Percentiles rank a stretch among this genome's conserved stretches.
Evolutionary conservation across 2,329 filamentous ascomycete species (phyloP).

Genomic region (Fusarium pseudograminearum): DNA sequence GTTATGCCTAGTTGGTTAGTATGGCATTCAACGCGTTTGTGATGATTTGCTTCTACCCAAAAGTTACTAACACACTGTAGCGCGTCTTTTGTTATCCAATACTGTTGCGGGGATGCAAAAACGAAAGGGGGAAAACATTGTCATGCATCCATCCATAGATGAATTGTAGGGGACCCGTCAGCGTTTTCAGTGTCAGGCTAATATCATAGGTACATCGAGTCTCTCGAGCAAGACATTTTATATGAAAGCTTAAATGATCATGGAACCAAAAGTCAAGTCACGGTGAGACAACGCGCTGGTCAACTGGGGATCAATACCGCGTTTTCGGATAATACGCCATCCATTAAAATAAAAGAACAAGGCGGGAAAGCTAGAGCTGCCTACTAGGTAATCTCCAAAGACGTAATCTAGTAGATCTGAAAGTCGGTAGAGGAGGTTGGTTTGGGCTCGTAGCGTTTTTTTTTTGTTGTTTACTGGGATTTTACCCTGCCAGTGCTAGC

Average conservation of each 20-base stretch:
- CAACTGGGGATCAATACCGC: conserved; percentile 11
- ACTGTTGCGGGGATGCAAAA: conserved; percentile 39
- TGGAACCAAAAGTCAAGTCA: conserved; percentile 18
- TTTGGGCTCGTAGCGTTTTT: not conserved
- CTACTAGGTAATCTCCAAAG: conserved; percentile 12
- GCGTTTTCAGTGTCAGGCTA: conserved; percentile 31
- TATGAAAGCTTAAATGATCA: conserved; percentile 28
- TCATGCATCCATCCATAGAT: conserved; percentile 5
- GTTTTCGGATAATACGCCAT: conserved; percentile 15
- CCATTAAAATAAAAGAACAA: conserved; percentile 25
- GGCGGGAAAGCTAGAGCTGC: conserved; percentile 24
- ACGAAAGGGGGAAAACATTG: conserved; percentile 29
- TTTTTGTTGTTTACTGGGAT: conserved; percentile 26
- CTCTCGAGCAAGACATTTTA: conserved; percentile 20
- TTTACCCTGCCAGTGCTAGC: conserved; percentile 27
- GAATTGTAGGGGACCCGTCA: conserved; percentile 29
- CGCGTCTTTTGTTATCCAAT: conserved; percentile 38
- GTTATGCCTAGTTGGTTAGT: conserved; percentile 16
- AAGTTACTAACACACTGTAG: conserved; percentile 5
- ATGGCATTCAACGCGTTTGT: conserved; percentile 28
- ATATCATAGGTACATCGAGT: conserved; percentile 4
- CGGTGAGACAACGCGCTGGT: conserved; percentile 23
- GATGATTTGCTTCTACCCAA: conserved; percentile 4
- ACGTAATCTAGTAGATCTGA: conserved; percentile 17
- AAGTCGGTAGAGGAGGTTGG: conserved; percentile 34